phyloP scores from a whole-genome alignment of 2,329 filamentous ascomycete species.

The Beauveria bassiana region DNA sequence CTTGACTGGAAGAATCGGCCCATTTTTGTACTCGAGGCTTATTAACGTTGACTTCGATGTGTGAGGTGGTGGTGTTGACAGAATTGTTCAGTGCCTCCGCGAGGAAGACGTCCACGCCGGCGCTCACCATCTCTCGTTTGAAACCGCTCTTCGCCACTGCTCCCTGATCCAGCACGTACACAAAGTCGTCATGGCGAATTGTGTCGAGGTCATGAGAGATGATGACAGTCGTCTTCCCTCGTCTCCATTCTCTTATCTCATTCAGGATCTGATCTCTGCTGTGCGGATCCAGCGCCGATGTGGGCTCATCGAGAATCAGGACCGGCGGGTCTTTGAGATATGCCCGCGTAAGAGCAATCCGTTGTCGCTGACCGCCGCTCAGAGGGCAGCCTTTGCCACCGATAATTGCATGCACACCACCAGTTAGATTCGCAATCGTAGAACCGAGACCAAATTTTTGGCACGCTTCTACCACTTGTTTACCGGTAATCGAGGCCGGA shows the following conservation, averaged over 20 bases:
- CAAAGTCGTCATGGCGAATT: constrained; percentile 63
- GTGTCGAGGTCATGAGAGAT: constrained; percentile 86
- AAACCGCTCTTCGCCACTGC: constrained; percentile 62
- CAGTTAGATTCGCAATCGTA: constrained; percentile 57
- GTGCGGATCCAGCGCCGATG: constrained; percentile 73
- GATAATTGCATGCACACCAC: constrained; percentile 64
- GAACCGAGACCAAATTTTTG: constrained; percentile 61
- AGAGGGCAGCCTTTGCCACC: constrained; percentile 31
- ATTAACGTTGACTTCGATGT: constrained; percentile 1
- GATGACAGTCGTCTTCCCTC: constrained; percentile 78
- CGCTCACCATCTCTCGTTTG: constrained; percentile 38
- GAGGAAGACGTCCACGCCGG: background rate
- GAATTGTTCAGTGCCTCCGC: background rate
- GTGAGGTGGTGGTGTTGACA: background rate
- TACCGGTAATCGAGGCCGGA: constrained; percentile 37
- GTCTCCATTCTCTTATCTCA: constrained; percentile 68
- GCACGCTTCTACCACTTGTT: constrained; percentile 54
- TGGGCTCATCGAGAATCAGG: constrained; percentile 81
- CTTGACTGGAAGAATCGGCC: background rate
- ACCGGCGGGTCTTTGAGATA: constrained; percentile 69
- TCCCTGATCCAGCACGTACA: constrained; percentile 71
- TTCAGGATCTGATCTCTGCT: constrained; percentile 63
- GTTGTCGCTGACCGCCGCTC: constrained; percentile 38
- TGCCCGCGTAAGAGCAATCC: constrained; percentile 73
- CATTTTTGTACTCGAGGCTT: background rate